Evolutionary conservation across 352 stramenopile genomes (phyloP).

Genomic region (Phytophthora ramorum): DNA sequence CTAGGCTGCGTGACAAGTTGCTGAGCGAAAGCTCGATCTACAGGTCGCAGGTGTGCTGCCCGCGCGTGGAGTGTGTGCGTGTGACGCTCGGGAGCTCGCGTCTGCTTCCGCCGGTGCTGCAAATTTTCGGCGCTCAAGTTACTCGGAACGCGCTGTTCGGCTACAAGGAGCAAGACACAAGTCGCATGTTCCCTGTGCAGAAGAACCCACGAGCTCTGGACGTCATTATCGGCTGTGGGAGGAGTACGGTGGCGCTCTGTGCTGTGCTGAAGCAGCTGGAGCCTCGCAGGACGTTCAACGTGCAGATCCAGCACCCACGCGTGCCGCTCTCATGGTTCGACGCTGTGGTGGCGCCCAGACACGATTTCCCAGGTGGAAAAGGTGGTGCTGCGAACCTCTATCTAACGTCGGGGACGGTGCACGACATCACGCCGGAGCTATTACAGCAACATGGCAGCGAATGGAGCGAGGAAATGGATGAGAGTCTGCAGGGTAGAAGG

Average conservation of each 20-base stretch:
- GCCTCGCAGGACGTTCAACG: constrained; percentile 52
- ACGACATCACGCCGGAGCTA: constrained; percentile 38
- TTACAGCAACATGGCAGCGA: constrained; percentile 34
- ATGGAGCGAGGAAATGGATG: constrained; percentile 32
- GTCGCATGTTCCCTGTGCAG: constrained; percentile 5
- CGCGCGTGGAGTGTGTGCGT: constrained; percentile 35
- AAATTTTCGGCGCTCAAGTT: constrained; percentile 45
- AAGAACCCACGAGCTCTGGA: constrained; percentile 15
- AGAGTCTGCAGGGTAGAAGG: constrained; percentile 28
- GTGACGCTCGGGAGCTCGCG: constrained; percentile 41
- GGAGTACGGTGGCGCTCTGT: constrained; percentile 70
- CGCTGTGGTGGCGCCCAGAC: constrained; percentile 62
- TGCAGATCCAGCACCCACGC: constrained; percentile 83
- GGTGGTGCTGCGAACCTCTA: constrained; percentile 37
- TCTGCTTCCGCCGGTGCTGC: constrained; percentile 49
- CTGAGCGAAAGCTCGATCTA: neutral
- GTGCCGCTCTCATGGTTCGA: constrained; percentile 62
- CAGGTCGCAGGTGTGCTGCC: neutral
- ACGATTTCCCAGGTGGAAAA: constrained; percentile 49
- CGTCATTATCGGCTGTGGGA: constrained; percentile 76
- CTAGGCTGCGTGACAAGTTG: constrained; percentile 38
- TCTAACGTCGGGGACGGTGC: constrained; percentile 64
- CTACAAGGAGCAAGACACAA: constrained; percentile 33
- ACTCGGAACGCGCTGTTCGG: constrained; percentile 57
- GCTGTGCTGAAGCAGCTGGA: constrained; percentile 50